Evolutionary conservation across 805 yeast species (phyloP).

Genomic region (Metschnikowia shivogae): DNA sequence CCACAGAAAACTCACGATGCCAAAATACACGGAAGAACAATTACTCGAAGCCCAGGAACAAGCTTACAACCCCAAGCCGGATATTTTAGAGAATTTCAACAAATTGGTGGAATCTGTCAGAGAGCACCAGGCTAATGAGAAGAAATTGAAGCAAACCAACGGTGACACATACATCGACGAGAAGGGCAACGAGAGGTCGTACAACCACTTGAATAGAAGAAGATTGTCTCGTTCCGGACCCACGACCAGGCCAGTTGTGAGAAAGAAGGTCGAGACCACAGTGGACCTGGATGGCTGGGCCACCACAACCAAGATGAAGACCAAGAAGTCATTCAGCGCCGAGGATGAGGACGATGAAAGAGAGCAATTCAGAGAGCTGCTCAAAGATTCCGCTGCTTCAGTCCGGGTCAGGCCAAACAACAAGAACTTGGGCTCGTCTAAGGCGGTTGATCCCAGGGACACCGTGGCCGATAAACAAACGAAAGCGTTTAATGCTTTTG

Average conservation of each 20-base stretch:
- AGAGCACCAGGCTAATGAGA: conserved; percentile 38
- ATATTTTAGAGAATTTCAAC: conserved; percentile 61
- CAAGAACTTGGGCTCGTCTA: conserved; percentile 69
- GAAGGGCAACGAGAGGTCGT: conserved; percentile 42
- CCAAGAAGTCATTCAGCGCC: conserved; percentile 46
- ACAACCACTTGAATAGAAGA: conserved; percentile 50
- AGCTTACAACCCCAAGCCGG: conserved; percentile 58
- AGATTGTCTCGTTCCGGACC: conserved; percentile 51
- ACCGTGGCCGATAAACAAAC: conserved; percentile 64
- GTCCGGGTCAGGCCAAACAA: conserved; percentile 65
- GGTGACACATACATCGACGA: conserved; percentile 47
- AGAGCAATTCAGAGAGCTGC: conserved; percentile 41
- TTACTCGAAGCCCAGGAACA: conserved; percentile 53
- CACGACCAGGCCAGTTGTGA: conserved; percentile 45
- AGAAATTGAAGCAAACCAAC: conserved; percentile 29
- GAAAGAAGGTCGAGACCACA: conserved; percentile 50
- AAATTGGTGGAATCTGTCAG: conserved; percentile 64
- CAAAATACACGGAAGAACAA: conserved; percentile 68
- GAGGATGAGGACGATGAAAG: conserved; percentile 48
- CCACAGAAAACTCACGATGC: conserved; percentile 28
- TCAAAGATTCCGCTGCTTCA: conserved; percentile 38
- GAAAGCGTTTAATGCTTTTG: conserved; percentile 73
- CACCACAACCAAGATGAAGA: conserved; percentile 48
- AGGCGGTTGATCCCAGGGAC: conserved; percentile 71
- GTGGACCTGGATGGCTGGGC: conserved; percentile 86